Conservation (phyloP, 208 protist species). For the Porcisia deanei region DNA sequence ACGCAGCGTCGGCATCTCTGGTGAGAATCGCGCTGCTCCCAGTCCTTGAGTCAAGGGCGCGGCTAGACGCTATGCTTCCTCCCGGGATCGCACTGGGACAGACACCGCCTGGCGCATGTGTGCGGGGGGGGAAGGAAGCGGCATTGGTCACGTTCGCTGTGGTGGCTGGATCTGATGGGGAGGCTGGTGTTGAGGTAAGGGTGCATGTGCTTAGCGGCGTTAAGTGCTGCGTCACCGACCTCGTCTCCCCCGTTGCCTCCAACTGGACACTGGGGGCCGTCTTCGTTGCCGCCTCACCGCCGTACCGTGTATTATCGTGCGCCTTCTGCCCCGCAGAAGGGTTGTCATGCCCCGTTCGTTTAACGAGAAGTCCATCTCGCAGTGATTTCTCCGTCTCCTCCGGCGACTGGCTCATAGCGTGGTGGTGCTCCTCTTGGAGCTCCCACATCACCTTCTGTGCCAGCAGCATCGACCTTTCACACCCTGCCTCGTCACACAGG, state of each 20-base stretch:
- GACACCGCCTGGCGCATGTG: background rate
- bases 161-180: background rate
- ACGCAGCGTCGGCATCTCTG: background rate
- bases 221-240: background rate
- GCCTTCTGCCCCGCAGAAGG: background rate
- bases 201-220: background rate
- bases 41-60: background rate
- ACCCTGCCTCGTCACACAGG: slow-evolving; percentile 2
- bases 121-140: background rate
- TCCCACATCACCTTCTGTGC: slow-evolving; percentile 7
- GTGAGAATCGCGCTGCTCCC: background rate
- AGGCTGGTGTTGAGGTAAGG: background rate
- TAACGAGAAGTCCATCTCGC: background rate
- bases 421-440: slow-evolving; percentile 2
- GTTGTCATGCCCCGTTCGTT: background rate
- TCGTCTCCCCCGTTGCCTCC: background rate
- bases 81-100: background rate
- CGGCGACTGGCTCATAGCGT: background rate
- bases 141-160: background rate
- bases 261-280: background rate
- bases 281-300: background rate
- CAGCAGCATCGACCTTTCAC: slow-evolving; percentile 6
- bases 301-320: background rate
- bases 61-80: background rate
- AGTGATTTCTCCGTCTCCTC: background rate